Percentiles rank a stretch among this genome's conserved stretches.
Evolutionary conservation across 371 early-diverging fungal species (phyloP).

Genomic region (Catenaria anguillulae): DNA sequence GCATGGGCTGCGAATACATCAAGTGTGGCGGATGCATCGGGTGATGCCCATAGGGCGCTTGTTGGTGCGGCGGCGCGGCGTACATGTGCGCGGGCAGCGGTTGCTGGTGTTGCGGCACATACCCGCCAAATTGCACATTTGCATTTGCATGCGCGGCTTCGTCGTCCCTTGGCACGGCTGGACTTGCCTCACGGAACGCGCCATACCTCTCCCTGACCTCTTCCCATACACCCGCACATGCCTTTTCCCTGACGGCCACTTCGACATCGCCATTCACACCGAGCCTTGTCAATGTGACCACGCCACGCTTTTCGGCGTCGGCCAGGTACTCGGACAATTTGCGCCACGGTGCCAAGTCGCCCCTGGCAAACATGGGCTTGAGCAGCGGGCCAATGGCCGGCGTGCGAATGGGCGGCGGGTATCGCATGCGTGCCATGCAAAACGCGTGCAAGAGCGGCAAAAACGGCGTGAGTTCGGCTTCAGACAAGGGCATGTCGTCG

Average conservation of each 20-base stretch:
- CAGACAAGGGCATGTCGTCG: not conserved
- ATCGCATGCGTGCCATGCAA: constrained; percentile 2
- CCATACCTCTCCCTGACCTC: not conserved
- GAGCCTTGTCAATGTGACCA: not conserved
- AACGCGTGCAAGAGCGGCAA: constrained; percentile 5
- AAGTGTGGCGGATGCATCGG: not conserved
- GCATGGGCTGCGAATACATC: not conserved
- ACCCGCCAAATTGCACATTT: not conserved
- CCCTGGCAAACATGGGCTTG: constrained; percentile 5
- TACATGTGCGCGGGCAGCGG: not conserved
- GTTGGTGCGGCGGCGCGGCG: not conserved
- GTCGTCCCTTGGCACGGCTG: not conserved
- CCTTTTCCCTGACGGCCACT: not conserved
- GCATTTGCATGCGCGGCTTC: not conserved
- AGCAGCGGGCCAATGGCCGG: constrained; percentile 5
- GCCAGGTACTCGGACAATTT: constrained; percentile 7
- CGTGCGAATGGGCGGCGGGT: constrained; percentile 6
- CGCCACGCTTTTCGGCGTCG: constrained; percentile 1
- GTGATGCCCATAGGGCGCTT: not conserved
- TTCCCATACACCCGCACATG: not conserved
- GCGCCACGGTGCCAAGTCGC: constrained; percentile 3
- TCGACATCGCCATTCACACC: constrained; percentile 7
- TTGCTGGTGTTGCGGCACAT: no score
- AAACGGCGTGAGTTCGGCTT: not conserved
- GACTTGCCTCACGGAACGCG: not conserved